Conservation (phyloP, 352 stramenopile species). For the Phytophthora aleatoria region DNA sequence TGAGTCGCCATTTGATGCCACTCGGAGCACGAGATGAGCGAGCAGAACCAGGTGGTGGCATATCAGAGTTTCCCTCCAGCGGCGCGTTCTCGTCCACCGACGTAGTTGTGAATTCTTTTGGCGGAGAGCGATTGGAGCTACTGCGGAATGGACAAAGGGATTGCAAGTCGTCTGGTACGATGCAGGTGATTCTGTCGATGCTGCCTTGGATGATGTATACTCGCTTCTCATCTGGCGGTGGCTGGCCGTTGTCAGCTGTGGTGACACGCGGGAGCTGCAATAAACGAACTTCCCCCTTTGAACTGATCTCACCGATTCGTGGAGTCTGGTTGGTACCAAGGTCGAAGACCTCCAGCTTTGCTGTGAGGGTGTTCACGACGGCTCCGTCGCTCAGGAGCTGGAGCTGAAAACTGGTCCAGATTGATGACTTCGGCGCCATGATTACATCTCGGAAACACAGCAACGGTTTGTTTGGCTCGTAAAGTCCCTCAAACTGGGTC, state of each 20-base stretch:
- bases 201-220: slow-evolving; percentile 71
- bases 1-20: slow-evolving; percentile 52
- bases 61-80: neutral
- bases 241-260: slow-evolving; percentile 11
- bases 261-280: slow-evolving; percentile 62
- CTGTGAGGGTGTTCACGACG: slow-evolving; percentile 39
- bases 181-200: slow-evolving; percentile 58
- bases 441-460: slow-evolving; percentile 72
- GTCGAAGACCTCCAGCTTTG: slow-evolving; percentile 69
- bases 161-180: slow-evolving; percentile 48
- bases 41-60: slow-evolving; percentile 2
- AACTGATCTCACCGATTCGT: slow-evolving; percentile 29
- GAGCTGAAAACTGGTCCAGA: slow-evolving; percentile 55
- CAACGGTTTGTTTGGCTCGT: slow-evolving; percentile 71
- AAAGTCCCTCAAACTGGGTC: slow-evolving; percentile 54
- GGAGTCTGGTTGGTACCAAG: slow-evolving; percentile 25
- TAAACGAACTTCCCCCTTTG: slow-evolving; percentile 40
- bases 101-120: slow-evolving; percentile 3
- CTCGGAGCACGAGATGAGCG: slow-evolving; percentile 20
- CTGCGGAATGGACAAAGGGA: slow-evolving; percentile 65
- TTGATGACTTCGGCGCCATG: slow-evolving; percentile 42
- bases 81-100: slow-evolving; percentile 18
- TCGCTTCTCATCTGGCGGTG: slow-evolving; percentile 28
- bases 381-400: slow-evolving; percentile 40
- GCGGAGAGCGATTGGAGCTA: slow-evolving; percentile 1